Percentiles rank a stretch among this genome's conserved stretches.
Conservation (phyloP, 108 stramenopile species). For the Skeletonema menzelii region DNA sequence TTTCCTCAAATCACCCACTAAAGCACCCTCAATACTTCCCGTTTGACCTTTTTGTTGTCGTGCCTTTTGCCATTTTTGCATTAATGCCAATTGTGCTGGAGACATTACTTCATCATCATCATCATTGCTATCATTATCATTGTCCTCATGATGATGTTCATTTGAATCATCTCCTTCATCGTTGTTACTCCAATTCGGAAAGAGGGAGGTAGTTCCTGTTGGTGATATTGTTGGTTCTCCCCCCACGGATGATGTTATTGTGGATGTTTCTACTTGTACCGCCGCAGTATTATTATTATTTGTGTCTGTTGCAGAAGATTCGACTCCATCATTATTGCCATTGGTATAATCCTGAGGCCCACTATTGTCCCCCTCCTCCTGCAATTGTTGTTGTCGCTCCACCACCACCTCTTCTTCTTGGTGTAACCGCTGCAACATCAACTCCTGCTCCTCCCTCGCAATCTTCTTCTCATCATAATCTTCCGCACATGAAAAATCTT, state of each 20-base stretch:
- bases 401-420: too few relatives aligned
- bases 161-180: too few relatives aligned
- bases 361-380: too few relatives aligned
- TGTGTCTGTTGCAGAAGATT: too few relatives aligned
- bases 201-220: neutral
- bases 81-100: neutral
- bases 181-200: neutral
- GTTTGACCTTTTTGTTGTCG: neutral
- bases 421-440: neutral
- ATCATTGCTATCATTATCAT: neutral
- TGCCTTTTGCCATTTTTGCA: neutral
- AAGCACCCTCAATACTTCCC: neutral
- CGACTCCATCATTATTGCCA: too few relatives aligned
- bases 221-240: neutral
- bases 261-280: too few relatives aligned
- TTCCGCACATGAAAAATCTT: neutral
- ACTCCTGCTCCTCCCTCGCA: neutral
- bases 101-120: neutral
- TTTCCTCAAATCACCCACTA: neutral
- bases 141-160: too few relatives aligned
- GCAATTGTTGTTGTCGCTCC: too few relatives aligned
- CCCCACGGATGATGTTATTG: neutral
- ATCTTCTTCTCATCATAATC: neutral
- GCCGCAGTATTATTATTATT: too few relatives aligned
- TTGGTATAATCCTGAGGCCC: too few relatives aligned